phyloP scores from a whole-genome alignment of 148 eudicot genomes.

The Cornus florida region DNA sequence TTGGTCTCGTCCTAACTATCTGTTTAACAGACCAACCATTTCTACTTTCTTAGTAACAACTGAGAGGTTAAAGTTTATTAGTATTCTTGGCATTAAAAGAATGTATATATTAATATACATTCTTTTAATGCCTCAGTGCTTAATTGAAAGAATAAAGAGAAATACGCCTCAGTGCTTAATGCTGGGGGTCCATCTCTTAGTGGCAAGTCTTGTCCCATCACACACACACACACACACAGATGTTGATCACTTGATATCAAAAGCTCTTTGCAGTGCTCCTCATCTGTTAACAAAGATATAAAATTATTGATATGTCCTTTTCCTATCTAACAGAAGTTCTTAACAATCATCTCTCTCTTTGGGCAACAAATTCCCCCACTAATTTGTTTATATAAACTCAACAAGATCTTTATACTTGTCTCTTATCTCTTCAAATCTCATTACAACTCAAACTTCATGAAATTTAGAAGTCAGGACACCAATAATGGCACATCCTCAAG shows the following conservation, averaged over 20 bases:
- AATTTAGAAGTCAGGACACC: not conserved
- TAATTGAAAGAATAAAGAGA: not conserved
- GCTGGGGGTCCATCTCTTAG: not conserved
- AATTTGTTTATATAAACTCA: not conserved
- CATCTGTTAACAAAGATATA: conserved; percentile 18
- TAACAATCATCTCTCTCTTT: not conserved
- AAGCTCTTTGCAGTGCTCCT: conserved; percentile 17
- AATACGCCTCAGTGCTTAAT: not conserved
- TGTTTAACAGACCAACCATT: too few relatives aligned
- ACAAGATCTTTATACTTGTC: not conserved
- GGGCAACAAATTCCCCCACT: not conserved
- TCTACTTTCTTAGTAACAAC: too few relatives aligned
- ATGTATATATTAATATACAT: too few relatives aligned
- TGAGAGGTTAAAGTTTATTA: not conserved
- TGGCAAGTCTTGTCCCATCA: conserved; percentile 24
- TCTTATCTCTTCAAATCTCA: not conserved
- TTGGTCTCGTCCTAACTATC: too few relatives aligned
- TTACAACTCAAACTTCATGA: too few relatives aligned
- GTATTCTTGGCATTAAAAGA: not conserved
- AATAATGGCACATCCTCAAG: not conserved
- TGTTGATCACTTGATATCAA: conserved; percentile 19
- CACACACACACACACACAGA: not conserved
- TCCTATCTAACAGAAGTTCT: not conserved
- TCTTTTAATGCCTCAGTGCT: too few relatives aligned
- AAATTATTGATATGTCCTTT: conserved; percentile 18